Evolutionary conservation across 169 alveolate species (phyloP), one percentile per base, ranked within the genome.

Genomic region (Plasmodium vinckei): DNA sequence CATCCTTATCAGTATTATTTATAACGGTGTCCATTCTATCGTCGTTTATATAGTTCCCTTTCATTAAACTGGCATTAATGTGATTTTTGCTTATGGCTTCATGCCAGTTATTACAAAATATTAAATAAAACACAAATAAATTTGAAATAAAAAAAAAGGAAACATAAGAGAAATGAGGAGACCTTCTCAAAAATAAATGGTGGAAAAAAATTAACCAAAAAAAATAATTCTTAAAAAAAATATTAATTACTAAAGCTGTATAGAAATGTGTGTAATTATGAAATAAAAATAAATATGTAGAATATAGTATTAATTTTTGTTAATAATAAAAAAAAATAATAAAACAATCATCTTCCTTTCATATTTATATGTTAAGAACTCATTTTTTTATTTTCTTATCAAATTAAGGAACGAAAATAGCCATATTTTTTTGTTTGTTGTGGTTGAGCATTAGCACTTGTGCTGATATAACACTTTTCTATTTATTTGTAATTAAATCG

Each of bases 71-170:
- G 23, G 1, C n/a, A 49, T 47, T 23, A 19, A 75, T 25, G 39
- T 51, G n/a, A 64, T 65, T 69, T 44, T 64, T 77, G 23, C 69
- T 64, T 53, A 77, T 63, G 54, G 53, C 72, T 44, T 47, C 88
- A 64, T 77, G 49, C 17, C 49, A 39, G 25, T 23, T 49, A 59
- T 13, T 59, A 12, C 44, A 21, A 53, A 19, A 46, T n/a, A 67
- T 17, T 3, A 63, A 57, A 21, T 17, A 33, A 10, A 19, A 1
- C 42, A 9, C 5, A 7, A 44, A 67, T 5, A 1, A 13, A 13
- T 61, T 61, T 9, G 13, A 21, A 46, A 46, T 21, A 25, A 61
- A 19, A 9, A 9, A 17, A 7, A 23, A 5, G 9, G 13, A 17
- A 17, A 39, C 10, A 25, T 53, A 51, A 21, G 25, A 65, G 68